Evolutionary conservation across 73 alveolate species (phyloP), one percentile per base, ranked within the genome.

Genomic region (Durusdinium trenchii): DNA sequence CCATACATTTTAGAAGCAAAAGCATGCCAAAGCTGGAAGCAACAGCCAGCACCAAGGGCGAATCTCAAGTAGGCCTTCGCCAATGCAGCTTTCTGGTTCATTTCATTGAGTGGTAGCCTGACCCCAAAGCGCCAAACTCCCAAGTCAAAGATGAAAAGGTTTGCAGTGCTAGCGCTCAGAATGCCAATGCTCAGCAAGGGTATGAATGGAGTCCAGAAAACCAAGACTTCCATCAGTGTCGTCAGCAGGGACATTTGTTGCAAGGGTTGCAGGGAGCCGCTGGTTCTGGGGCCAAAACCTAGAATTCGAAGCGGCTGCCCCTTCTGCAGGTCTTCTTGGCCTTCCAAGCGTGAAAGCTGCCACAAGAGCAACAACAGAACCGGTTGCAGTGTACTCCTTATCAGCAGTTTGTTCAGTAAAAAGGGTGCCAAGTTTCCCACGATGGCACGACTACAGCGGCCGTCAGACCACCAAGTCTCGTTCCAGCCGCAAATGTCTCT

Each of bases 171-270:
- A 81, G 95, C 95, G 4, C 81, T 42, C 23, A 86, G 46, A 28
- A 86, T 60, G n/a, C 40, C 81, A n/a, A 47, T 2, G 32, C 76
- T 60, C 95, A 86, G 57, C 95, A 86, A 26, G 4, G 95, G 95
- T 16, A 86, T 67, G 81, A 86, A 54, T 32, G 95, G 95, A 60
- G 81, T 60, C 95, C 95, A 86, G 60, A 86, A 86, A 38, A 86
- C 38, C 42, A 86, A 30, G 36, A 81, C 57, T 38, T 86, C 95
- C 95, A 86, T 30, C 3, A 86, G 57, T 38, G 95, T 86, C 52
- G 95, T 86, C 45, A 86, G 43, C 95, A 86, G 23, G 20, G 95
- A 78, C 42, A 60, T 60, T 52, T 86, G 95, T 30, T 67, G 79
- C 81, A 60, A 54, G 18, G 76, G 95, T 81, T 35, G 20, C 82